Evolutionary conservation across 192 early-diverging fungal species (phyloP).

Genomic region (Backusella mclennaniae): DNA sequence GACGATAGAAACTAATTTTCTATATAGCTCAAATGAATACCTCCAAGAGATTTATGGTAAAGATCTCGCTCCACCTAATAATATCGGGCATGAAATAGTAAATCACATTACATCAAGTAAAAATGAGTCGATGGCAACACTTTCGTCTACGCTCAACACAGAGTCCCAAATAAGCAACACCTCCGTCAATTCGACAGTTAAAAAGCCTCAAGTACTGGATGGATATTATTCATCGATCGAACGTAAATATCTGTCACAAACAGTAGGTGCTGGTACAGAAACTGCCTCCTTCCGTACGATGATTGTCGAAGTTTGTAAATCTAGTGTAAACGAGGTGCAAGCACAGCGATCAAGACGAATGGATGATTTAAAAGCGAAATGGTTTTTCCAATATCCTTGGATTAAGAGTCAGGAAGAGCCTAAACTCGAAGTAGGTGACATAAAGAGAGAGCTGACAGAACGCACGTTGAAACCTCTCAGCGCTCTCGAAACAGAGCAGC

Average conservation of each 20-base stretch:
- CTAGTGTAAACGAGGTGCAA: constrained; percentile 12
- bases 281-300: constrained; percentile 28
- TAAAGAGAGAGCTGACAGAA: constrained; percentile 9
- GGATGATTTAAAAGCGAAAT: constrained; percentile 9
- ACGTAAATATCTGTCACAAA: constrained; percentile 26
- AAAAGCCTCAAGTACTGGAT: constrained; percentile 8
- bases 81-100: neutral
- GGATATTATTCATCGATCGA: constrained; percentile 27
- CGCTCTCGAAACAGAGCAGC: neutral
- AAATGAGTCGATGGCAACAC: neutral
- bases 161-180: neutral
- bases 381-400: neutral
- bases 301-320: constrained; percentile 20
- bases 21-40: constrained; percentile 47
- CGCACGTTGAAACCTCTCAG: neutral
- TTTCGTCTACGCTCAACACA: neutral
- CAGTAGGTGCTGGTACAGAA: constrained; percentile 17
- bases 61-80: neutral
- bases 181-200: neutral
- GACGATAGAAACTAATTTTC: neutral
- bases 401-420: constrained; percentile 5
- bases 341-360: neutral
- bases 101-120: constrained; percentile 1
- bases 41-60: constrained; percentile 25
- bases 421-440: neutral